These are phyloP conservation scores for Citrus medica DNA, from an alignment of 345 rosid genomes.

Conservation along the genomic window DNA sequence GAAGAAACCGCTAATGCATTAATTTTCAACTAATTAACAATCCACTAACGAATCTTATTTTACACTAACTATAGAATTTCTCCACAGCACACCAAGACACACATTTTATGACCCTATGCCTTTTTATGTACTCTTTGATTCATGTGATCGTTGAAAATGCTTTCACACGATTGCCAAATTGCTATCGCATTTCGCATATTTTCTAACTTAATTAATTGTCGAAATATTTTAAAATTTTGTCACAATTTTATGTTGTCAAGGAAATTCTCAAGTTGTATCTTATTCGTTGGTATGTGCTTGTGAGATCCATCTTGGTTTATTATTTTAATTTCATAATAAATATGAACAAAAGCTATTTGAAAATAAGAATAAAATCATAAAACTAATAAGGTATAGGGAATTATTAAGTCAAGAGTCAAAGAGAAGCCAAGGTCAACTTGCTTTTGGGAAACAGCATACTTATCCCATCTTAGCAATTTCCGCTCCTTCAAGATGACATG, in stretches of 20 bases:
- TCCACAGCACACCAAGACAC: neutral
- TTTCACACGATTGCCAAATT: neutral
- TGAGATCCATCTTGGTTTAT: too few species aligned
- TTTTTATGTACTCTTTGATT: neutral
- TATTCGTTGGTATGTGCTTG: neutral
- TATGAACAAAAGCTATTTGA: too few species aligned
- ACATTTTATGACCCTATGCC: neutral
- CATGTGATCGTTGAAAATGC: neutral
- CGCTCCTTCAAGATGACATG: too few species aligned
- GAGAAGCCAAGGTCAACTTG: too few species aligned
- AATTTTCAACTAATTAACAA: neutral
- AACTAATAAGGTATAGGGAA: too few species aligned
- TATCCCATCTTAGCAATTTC: too few species aligned
- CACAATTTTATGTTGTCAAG: neutral
- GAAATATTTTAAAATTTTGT: too few species aligned
- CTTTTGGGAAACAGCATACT: too few species aligned
- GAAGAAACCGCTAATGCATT: slow-evolving; percentile 2
- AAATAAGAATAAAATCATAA: too few species aligned
- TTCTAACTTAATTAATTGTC: too few species aligned
- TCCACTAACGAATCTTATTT: neutral
- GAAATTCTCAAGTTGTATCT: neutral
- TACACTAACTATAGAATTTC: neutral
- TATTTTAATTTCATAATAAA: too few species aligned
- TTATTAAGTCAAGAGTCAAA: too few species aligned
- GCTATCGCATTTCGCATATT: neutral